Percentiles rank a stretch among this genome's conserved stretches.
phyloP scores from a whole-genome alignment of 768 basidiomycete species.

The Dendrothele bispora region DNA sequence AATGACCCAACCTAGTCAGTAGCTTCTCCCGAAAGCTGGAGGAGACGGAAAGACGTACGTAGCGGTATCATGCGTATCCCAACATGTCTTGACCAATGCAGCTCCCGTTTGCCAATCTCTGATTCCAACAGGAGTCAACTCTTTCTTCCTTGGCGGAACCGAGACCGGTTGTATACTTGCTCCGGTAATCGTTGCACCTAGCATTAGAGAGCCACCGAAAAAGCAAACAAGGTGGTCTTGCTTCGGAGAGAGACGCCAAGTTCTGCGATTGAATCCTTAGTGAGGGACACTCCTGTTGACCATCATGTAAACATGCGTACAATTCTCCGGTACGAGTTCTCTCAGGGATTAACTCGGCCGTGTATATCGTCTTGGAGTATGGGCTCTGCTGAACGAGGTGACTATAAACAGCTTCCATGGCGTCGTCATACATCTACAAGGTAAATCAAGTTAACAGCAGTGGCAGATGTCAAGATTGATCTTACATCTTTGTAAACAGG shows the following conservation, averaged over 20 bases:
- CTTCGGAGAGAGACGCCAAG: conserved; percentile 66
- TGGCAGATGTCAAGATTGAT: not conserved
- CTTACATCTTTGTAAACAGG: conserved; percentile 1
- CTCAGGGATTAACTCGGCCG: conserved; percentile 63
- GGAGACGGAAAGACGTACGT: conserved; percentile 52
- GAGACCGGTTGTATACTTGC: conserved; percentile 53
- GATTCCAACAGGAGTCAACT: conserved; percentile 57
- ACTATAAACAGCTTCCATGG: conserved; percentile 66
- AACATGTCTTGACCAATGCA: conserved; percentile 86
- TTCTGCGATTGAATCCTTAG: conserved; percentile 28
- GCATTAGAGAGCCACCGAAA: conserved; percentile 86
- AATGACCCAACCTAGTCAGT: not conserved
- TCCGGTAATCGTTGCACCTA: conserved; percentile 77
- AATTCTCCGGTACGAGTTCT: conserved; percentile 27
- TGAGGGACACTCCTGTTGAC: not conserved
- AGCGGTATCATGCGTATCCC: conserved; percentile 78
- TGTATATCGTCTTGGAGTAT: conserved; percentile 52
- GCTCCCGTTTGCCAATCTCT: conserved; percentile 83
- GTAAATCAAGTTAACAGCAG: not conserved
- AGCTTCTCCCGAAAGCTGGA: not conserved
- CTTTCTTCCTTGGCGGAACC: conserved; percentile 59
- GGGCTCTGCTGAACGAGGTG: conserved; percentile 56
- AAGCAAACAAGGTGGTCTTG: conserved; percentile 97
- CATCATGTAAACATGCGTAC: conserved; percentile 33
- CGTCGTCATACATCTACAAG: conserved; percentile 67